Percentiles rank a stretch among this genome's conserved stretches.
phyloP scores from a whole-genome alignment of 441 rosid genomes.

The Rhodomyrtus psidioides region DNA sequence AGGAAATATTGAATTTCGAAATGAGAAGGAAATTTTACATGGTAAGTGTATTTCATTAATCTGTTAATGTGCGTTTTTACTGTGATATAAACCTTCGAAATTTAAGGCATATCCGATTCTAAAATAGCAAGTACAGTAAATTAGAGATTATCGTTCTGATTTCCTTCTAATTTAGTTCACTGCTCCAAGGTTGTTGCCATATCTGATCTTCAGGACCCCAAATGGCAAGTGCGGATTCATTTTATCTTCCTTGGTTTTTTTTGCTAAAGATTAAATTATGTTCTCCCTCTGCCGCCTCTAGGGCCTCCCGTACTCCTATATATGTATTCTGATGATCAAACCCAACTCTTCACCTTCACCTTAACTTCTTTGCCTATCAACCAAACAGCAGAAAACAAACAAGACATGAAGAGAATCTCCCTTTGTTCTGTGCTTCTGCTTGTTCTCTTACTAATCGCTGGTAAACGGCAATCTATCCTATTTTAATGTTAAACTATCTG shows the following conservation, averaged over 20 bases:
- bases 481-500: background rate
- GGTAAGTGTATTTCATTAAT: no score
- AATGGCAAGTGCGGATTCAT: no score
- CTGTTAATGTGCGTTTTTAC: background rate
- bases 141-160: background rate
- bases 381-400: background rate
- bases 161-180: no score
- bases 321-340: background rate
- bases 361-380: background rate
- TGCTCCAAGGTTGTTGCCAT: no score
- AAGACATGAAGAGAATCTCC: background rate
- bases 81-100: no score
- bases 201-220: no score
- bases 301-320: background rate
- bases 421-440: background rate
- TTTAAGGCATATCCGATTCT: background rate
- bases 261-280: no score
- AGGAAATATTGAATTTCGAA: no score
- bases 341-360: background rate
- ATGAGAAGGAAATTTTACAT: background rate
- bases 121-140: no score
- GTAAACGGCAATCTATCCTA: background rate
- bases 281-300: no score
- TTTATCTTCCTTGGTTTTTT: no score
- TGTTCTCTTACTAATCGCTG: background rate